Conservation (phyloP, 371 early-diverging fungal genomes). For the Nosema muscidifuracis region DNA sequence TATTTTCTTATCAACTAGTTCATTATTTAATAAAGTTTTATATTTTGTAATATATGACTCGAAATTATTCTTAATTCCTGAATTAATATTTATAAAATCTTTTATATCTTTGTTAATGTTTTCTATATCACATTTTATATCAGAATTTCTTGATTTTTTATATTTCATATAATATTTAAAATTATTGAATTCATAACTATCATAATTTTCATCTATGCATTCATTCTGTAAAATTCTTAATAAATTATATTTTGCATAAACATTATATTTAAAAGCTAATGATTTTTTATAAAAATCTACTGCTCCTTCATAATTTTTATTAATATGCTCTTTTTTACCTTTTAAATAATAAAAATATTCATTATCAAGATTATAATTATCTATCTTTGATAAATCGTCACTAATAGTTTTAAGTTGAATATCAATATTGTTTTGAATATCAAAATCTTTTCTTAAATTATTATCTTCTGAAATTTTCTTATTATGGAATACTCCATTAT, state of each 20-base stretch:
- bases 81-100: background rate
- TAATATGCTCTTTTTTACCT: constrained; percentile 44
- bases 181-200: constrained; percentile 12
- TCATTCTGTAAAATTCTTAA: constrained; percentile 35
- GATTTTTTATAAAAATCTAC: constrained; percentile 32
- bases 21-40: constrained; percentile 17
- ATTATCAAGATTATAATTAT: background rate
- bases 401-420: background rate
- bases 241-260: constrained; percentile 38
- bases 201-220: background rate
- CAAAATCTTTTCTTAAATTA: too few relatives aligned
- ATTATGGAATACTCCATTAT: background rate
- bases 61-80: background rate
- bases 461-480: constrained; percentile 26
- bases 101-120: constrained; percentile 12
- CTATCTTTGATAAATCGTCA: background rate
- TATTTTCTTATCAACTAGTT: constrained; percentile 19
- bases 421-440: too few relatives aligned
- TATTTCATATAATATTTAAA: constrained; percentile 20
- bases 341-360: constrained; percentile 41
- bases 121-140: background rate
- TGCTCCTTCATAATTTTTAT: constrained; percentile 26
- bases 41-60: constrained; percentile 18
- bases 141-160: background rate
- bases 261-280: constrained; percentile 8